Conservation (phyloP, 192 early-diverging fungal species). For the Coemansia javaensis region DNA sequence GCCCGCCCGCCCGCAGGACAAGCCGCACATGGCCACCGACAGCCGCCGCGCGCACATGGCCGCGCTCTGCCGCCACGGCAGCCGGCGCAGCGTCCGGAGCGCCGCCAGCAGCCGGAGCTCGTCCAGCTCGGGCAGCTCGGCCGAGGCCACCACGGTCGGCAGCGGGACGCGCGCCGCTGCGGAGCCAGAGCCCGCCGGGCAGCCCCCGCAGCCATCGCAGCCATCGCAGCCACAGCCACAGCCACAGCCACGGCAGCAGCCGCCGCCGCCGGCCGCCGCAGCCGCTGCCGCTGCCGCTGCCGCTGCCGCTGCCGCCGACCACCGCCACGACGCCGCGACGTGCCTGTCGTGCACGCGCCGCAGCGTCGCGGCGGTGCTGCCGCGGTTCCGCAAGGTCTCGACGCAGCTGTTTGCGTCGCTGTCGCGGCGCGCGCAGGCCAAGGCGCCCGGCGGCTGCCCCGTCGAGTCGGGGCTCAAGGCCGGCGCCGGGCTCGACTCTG, state of each 20-base stretch:
- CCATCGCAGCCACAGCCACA: no score
- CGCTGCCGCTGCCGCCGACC: constrained; percentile 3
- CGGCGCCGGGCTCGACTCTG: not conserved
- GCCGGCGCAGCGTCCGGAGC: constrained; percentile 28
- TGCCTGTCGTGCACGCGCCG: constrained; percentile 40
- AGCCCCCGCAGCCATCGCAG: constrained; percentile 11
- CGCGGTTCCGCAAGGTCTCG: constrained; percentile 36
- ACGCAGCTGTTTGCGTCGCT: constrained; percentile 26
- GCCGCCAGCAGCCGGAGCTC: not conserved
- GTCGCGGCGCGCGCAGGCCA: constrained; percentile 21
- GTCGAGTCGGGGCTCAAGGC: constrained; percentile 11
- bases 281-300: not conserved
- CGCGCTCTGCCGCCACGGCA: constrained; percentile 21
- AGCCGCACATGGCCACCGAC: no score
- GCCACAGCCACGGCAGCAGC: no score
- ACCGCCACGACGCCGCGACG: constrained; percentile 20
- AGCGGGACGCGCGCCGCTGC: no score
- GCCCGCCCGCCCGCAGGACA: no score
- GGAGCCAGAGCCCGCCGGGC: no score
- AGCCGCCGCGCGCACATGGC: constrained; percentile 4
- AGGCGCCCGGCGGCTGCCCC: constrained; percentile 7
- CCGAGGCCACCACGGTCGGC: not conserved
- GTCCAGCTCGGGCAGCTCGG: constrained; percentile 11
- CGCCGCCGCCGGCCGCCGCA: no score
- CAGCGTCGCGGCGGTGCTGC: constrained; percentile 37